Evolutionary conservation across 176 grass and related monocot species (phyloP).

Genomic region (Cenchrus purpureus): DNA sequence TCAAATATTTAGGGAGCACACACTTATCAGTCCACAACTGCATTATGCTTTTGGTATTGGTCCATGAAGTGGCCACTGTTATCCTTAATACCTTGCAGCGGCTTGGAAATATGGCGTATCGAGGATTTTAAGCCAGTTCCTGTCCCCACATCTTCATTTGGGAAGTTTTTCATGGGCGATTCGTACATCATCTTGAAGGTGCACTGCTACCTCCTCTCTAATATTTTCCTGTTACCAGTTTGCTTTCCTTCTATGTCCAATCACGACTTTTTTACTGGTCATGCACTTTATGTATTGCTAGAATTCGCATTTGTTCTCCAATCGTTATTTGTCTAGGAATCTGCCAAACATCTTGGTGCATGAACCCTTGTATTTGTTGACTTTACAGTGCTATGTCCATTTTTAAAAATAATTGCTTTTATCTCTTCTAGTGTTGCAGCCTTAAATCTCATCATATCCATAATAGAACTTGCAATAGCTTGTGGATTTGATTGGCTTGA

Average conservation of each 20-base stretch:
- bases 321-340: conserved; percentile 22
- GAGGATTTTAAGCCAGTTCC: conserved; percentile 72
- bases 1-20: not conserved
- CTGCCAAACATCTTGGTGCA: not conserved
- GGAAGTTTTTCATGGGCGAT: conserved; percentile 80
- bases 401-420: not conserved
- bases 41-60: conserved; percentile 9
- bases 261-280: conserved; percentile 5
- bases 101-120: conserved; percentile 78
- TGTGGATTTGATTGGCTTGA: conserved; percentile 10
- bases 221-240: conserved; percentile 6
- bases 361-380: conserved; percentile 3
- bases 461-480: conserved; percentile 22
- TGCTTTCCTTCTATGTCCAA: conserved; percentile 15
- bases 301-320: not conserved
- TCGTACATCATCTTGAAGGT: conserved; percentile 77
- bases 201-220: not conserved
- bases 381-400: conserved; percentile 10
- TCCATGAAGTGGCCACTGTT: conserved; percentile 14
- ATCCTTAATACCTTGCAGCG: conserved; percentile 49
- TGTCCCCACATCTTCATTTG: conserved; percentile 62
- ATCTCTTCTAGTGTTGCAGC: not conserved
- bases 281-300: not conserved
- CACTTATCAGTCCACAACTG: not conserved
- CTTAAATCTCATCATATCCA: conserved; percentile 12